Percentiles rank a stretch among this genome's conserved stretches.
Conservation (phyloP, 225 moss, liverwort and hornwort species). For the Bryoerythrophyllum caledonicum region DNA sequence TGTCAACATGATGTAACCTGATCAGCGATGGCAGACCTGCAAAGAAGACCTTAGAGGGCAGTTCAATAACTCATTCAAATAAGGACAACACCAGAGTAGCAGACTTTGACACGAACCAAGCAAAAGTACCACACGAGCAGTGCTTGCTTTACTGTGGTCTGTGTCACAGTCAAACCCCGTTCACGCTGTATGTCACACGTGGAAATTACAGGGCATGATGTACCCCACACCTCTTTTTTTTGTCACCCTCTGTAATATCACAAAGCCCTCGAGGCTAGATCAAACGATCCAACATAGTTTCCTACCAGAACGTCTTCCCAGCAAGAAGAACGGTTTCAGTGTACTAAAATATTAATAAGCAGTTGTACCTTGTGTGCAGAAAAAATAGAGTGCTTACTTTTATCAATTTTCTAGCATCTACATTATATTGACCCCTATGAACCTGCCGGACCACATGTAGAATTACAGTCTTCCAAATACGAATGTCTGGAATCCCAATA, state of each 20-base stretch:
- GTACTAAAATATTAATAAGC: too few species aligned
- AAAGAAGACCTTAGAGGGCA: background rate
- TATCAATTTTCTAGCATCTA: too few species aligned
- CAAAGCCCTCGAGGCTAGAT: too few species aligned
- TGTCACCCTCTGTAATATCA: too few species aligned
- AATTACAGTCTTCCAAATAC: background rate
- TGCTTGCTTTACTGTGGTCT: background rate
- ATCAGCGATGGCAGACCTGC: background rate
- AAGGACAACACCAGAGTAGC: background rate
- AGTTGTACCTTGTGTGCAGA: too few species aligned
- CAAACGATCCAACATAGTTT: too few species aligned
- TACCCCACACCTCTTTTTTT: too few species aligned
- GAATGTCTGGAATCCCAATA: background rate
- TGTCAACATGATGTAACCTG: constrained; percentile 11
- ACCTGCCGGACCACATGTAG: background rate
- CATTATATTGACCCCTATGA: too few species aligned
- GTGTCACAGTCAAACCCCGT: background rate
- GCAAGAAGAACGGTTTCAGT: too few species aligned
- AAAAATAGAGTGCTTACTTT: too few species aligned
- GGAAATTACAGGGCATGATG: background rate
- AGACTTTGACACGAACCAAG: constrained; percentile 9
- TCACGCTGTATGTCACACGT: constrained; percentile 24
- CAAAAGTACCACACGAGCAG: background rate
- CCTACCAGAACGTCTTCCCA: too few species aligned
- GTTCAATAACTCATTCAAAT: constrained; percentile 14